Percentiles rank a stretch among this genome's conserved stretches.
These are phyloP conservation scores for Cercospora sp. DNA, from an alignment of 2,329 filamentous ascomycete species.

Conservation along the genomic window DNA sequence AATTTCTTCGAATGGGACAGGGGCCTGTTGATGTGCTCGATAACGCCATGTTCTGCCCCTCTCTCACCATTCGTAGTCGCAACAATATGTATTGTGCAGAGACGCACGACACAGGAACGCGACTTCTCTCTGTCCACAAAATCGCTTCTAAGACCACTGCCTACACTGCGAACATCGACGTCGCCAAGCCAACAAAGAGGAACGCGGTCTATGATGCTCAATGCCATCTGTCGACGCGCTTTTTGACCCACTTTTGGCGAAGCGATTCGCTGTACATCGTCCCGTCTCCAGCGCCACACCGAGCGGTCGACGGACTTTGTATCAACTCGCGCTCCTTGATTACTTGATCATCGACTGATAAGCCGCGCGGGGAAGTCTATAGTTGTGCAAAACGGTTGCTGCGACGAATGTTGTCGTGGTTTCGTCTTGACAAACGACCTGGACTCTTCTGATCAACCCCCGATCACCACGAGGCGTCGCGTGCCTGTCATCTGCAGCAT, in stretches of 20 bases:
- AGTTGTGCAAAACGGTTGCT: too few relatives aligned
- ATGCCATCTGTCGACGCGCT: background rate
- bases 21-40: background rate
- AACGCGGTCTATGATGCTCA: conserved; percentile 6
- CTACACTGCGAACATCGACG: background rate
- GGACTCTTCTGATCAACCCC: background rate
- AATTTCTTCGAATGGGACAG: background rate
- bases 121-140: background rate
- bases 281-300: background rate
- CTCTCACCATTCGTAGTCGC: background rate
- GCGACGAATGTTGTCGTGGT: background rate
- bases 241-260: background rate
- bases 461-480: conserved; percentile 1
- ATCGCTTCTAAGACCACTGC: background rate
- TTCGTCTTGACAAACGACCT: background rate
- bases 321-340: background rate
- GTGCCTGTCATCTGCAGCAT: background rate
- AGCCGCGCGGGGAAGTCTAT: background rate
- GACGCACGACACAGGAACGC: background rate
- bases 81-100: background rate
- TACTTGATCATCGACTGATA: conserved; percentile 6
- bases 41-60: background rate
- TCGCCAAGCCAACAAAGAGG: conserved; percentile 1
- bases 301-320: background rate
- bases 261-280: background rate